A percentile compares a stretch with the other conserved stretches of the same genome.
Conservation (phyloP, 805 yeast species). For the Saccharomycopsis synnaedendra region DNA sequence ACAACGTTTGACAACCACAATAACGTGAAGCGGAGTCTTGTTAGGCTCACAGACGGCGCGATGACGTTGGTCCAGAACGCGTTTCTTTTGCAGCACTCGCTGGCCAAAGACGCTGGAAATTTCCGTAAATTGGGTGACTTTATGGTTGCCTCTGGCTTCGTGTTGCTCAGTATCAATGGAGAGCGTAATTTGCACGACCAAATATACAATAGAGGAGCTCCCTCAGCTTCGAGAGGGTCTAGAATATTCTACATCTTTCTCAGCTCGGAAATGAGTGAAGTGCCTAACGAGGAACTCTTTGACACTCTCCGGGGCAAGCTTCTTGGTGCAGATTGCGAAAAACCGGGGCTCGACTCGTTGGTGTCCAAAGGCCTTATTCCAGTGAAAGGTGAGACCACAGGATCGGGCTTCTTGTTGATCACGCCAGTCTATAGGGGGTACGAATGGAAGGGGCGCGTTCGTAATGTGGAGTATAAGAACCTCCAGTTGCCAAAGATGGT, state of each 20-base stretch:
- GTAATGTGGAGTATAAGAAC: slow-evolving; percentile 5
- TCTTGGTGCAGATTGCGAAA: slow-evolving; percentile 38
- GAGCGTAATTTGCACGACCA: slow-evolving; percentile 53
- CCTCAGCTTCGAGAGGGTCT: background rate
- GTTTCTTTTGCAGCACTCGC: slow-evolving; percentile 42
- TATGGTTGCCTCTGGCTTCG: slow-evolving; percentile 27
- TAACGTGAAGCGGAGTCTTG: slow-evolving; percentile 66
- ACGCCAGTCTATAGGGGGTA: slow-evolving; percentile 6
- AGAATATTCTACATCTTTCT: slow-evolving; percentile 51
- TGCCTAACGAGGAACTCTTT: slow-evolving; percentile 30
- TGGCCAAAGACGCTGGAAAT: slow-evolving; percentile 5
- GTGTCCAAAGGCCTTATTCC: too few relatives aligned
- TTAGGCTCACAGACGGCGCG: slow-evolving; percentile 61
- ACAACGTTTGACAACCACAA: slow-evolving; percentile 62
- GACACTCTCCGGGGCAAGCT: slow-evolving; percentile 34
- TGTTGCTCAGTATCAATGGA: slow-evolving; percentile 42
- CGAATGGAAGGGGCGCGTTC: slow-evolving; percentile 9
- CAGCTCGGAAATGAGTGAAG: slow-evolving; percentile 34
- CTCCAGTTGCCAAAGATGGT: slow-evolving; percentile 8
- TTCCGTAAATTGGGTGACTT: slow-evolving; percentile 4
- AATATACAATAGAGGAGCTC: slow-evolving; percentile 44
- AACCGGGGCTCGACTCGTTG: slow-evolving; percentile 17
- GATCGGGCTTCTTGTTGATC: slow-evolving; percentile 2
- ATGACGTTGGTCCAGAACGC: slow-evolving; percentile 68
- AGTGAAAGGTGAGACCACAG: background rate